Percentiles rank a stretch among this genome's conserved stretches.
Conservation (phyloP, 192 early-diverging fungal species). For the Gamsiella multidivaricata region DNA sequence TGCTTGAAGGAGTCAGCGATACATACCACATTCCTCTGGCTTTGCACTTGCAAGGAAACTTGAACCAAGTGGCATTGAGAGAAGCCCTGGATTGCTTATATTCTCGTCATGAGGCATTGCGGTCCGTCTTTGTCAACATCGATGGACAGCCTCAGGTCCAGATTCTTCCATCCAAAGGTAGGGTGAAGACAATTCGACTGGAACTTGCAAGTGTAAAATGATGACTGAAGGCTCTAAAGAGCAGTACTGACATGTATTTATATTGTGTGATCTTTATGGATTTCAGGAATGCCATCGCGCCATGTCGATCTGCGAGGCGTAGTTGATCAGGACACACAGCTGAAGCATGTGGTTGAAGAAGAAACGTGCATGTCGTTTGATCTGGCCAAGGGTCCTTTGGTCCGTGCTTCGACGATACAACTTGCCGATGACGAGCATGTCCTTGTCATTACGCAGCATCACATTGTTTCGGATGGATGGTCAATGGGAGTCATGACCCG, state of each 20-base stretch:
- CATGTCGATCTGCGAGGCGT: background rate
- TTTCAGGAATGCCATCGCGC: background rate
- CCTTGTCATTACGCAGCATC: background rate
- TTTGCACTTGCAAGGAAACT: background rate
- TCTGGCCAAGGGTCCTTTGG: background rate
- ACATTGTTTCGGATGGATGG: slow-evolving; percentile 14
- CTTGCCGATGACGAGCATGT: background rate
- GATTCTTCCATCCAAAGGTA: background rate
- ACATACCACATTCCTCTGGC: background rate
- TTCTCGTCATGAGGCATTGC: background rate
- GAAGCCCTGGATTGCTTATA: background rate
- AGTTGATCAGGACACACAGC: background rate
- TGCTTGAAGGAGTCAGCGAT: background rate
- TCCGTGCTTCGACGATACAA: background rate
- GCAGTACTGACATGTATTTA: no score
- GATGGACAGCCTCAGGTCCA: background rate
- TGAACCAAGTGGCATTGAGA: background rate
- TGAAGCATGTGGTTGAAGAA: background rate
- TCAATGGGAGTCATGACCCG: background rate
- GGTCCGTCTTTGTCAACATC: background rate
- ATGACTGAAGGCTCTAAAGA: no score
- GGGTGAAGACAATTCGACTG: no score
- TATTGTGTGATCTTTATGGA: no score
- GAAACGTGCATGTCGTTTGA: background rate
- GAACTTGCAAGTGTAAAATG: no score